Evolutionary conservation across 2,329 filamentous ascomycete genomes (phyloP).

Genomic region (Colletotrichum tropicicola): DNA sequence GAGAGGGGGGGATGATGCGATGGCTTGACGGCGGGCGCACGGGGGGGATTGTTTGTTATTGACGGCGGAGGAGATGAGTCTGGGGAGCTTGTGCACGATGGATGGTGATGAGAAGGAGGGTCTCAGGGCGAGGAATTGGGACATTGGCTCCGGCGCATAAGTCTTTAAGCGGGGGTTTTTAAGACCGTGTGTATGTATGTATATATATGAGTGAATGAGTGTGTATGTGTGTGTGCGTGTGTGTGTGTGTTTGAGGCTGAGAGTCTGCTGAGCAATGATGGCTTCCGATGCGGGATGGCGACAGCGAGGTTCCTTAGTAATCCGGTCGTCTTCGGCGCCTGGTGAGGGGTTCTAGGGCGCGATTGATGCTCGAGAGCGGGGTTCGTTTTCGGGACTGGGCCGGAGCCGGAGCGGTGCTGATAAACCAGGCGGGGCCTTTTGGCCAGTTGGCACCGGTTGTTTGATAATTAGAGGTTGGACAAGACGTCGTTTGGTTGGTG

Average conservation of each 20-base stretch:
- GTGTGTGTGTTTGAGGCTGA: too few relatives aligned
- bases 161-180: constrained; percentile 3
- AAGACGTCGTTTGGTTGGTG: neutral
- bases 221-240: too few relatives aligned
- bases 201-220: too few relatives aligned
- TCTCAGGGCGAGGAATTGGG: neutral
- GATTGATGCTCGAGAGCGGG: neutral
- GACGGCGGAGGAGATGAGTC: neutral
- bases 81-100: constrained; percentile 1
- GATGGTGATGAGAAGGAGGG: neutral
- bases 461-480: too few relatives aligned
- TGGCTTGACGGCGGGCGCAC: too few relatives aligned
- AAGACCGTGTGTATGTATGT: too few relatives aligned
- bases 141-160: neutral
- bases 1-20: neutral
- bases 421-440: neutral
- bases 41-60: neutral
- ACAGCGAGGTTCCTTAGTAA: too few relatives aligned
- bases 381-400: neutral
- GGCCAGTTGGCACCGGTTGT: too few relatives aligned
- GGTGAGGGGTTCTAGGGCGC: neutral
- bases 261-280: neutral
- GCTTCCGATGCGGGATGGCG: neutral
- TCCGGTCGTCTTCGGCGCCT: too few relatives aligned
- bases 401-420: neutral